These are phyloP conservation scores for Phaeomoniella chlamydospora DNA, from an alignment of 2,329 filamentous ascomycete species.

Conservation along the genomic window DNA sequence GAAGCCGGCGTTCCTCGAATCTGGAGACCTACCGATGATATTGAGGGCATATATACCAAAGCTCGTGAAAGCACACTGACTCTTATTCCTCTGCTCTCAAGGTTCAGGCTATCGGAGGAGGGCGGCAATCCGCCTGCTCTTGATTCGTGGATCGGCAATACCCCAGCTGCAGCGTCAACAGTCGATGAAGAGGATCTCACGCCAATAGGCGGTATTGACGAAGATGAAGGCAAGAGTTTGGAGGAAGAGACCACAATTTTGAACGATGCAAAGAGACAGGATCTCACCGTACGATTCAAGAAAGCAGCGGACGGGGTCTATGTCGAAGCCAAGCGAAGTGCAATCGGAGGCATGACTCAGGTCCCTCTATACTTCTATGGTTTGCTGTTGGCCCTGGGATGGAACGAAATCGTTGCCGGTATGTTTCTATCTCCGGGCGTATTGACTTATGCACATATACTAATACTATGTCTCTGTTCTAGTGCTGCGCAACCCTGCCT, in stretches of 20 bases:
- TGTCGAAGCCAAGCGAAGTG: slow-evolving; percentile 92
- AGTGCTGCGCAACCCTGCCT: slow-evolving; percentile 88
- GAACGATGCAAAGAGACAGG: slow-evolving; percentile 75
- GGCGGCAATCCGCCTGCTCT: slow-evolving; percentile 61
- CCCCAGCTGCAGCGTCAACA: slow-evolving; percentile 57
- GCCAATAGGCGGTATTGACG: slow-evolving; percentile 86
- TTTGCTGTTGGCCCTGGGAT: slow-evolving; percentile 77
- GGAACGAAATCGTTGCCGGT: slow-evolving; percentile 96
- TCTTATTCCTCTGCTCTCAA: slow-evolving; percentile 75
- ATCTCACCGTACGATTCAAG: slow-evolving; percentile 89
- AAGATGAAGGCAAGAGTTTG: slow-evolving; percentile 83
- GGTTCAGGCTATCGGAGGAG: slow-evolving; percentile 65
- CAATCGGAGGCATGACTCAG: slow-evolving; percentile 87
- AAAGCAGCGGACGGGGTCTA: slow-evolving; percentile 97
- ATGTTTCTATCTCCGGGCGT: slow-evolving; percentile 24
- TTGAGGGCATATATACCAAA: slow-evolving; percentile 85
- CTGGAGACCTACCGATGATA: slow-evolving; percentile 93
- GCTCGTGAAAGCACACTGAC: slow-evolving; percentile 85
- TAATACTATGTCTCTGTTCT: slow-evolving; percentile 10
- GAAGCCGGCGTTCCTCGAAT: slow-evolving; percentile 88
- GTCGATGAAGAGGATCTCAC: slow-evolving; percentile 81
- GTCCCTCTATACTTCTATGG: slow-evolving; percentile 92
- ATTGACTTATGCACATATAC: slow-evolving; percentile 1
- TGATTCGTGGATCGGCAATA: slow-evolving; percentile 64
- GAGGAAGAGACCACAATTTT: slow-evolving; percentile 97